Percentiles rank a stretch among this genome's conserved stretches.
Evolutionary conservation across 1,284 basidiomycete species (phyloP).

Genomic region (Tausonia pullulans): DNA sequence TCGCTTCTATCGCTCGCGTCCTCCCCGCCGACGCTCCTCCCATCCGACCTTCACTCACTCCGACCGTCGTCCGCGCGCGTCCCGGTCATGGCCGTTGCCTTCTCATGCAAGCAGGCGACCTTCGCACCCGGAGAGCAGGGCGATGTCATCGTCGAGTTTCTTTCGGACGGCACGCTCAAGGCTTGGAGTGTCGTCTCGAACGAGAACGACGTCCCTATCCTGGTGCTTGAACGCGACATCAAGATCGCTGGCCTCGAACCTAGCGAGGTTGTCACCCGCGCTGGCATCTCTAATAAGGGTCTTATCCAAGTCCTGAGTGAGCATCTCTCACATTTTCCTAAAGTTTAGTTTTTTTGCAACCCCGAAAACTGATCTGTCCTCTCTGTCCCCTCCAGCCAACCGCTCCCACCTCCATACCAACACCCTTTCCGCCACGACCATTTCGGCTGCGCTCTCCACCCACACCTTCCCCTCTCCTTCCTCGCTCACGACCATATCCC

Average conservation of each 20-base stretch:
- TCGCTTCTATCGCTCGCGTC: neutral
- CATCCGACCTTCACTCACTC: neutral
- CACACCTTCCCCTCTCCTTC: constrained; percentile 13
- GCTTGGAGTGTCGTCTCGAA: constrained; percentile 1
- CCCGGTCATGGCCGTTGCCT: neutral
- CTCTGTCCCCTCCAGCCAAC: neutral
- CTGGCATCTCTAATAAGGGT: constrained; percentile 2
- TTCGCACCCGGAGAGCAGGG: constrained; percentile 2
- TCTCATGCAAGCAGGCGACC: neutral
- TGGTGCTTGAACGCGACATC: constrained; percentile 4
- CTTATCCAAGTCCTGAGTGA: constrained; percentile 4
- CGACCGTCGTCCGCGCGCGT: neutral
- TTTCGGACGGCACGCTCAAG: neutral
- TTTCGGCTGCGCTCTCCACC: neutral
- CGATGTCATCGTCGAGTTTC: constrained; percentile 12
- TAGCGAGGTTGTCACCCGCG: constrained; percentile 4
- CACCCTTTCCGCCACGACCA: neutral
- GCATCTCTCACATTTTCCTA: neutral
- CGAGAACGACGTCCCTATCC: neutral
- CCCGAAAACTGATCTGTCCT: neutral
- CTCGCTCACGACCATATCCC: neutral
- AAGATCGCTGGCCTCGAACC: neutral
- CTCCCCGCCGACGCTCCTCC: constrained; percentile 3
- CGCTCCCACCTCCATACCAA: constrained; percentile 12
- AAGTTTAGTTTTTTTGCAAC: neutral